Conservation (phyloP, 148 eudicot species). For the Selenicereus undatus region DNA sequence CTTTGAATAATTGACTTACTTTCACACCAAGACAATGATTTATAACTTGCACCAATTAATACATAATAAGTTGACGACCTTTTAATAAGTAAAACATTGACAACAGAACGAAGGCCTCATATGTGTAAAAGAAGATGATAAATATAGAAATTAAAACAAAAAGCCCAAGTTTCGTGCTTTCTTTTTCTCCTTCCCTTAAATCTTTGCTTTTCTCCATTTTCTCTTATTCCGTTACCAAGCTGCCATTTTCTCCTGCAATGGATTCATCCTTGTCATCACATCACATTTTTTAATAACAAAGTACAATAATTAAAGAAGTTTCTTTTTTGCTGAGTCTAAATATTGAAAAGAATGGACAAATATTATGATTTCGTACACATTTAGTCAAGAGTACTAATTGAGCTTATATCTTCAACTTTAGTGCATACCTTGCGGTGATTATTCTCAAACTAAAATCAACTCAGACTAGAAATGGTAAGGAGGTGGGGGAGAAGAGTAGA, state of each 20-base stretch:
- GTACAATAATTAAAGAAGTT: not conserved
- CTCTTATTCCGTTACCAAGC: not conserved
- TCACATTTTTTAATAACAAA: not conserved
- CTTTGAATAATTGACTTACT: not conserved
- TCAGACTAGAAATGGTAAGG: slow-evolving; percentile 3
- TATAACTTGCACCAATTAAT: not conserved
- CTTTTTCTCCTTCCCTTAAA: not conserved
- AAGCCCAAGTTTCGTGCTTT: not conserved
- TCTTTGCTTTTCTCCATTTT: not conserved
- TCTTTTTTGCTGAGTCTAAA: too few relatives aligned
- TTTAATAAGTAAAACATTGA: not conserved
- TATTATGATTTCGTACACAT: too few relatives aligned
- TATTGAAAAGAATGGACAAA: too few relatives aligned
- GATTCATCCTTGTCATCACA: not conserved
- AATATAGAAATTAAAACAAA: not conserved
- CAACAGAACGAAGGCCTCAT: not conserved
- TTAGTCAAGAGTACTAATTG: too few relatives aligned
- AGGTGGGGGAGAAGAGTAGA: slow-evolving; percentile 16
- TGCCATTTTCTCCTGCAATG: not conserved
- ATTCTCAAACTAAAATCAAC: not conserved
- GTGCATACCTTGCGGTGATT: not conserved
- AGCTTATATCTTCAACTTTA: not conserved
- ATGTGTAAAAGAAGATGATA: not conserved
- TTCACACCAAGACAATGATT: not conserved
- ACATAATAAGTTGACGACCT: not conserved